Evolutionary conservation across 257 asterid genomes (phyloP).

Genomic region (Solanum paucissectum): DNA sequence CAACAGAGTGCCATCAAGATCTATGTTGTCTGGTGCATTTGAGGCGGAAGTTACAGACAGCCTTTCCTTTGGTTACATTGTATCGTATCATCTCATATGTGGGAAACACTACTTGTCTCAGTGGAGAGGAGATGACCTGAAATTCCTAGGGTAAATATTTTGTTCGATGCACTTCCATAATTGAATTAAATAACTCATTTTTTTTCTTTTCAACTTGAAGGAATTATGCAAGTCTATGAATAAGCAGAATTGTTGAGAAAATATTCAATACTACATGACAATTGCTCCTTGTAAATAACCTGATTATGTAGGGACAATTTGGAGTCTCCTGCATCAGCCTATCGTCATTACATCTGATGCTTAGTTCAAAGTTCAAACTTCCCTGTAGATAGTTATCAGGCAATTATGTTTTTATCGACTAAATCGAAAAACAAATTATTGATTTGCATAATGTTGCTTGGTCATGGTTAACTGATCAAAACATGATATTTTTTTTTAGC

Average conservation of each 20-base stretch:
- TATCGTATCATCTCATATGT: neutral
- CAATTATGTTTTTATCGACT: neutral
- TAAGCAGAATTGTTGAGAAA: neutral
- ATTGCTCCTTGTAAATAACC: neutral
- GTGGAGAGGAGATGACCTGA: neutral
- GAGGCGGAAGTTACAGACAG: neutral
- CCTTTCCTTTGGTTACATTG: neutral
- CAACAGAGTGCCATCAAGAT: neutral
- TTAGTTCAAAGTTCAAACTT: neutral
- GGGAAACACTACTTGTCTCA: neutral
- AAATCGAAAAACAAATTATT: neutral
- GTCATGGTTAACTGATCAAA: neutral
- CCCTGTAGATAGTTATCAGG: neutral
- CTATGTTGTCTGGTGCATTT: neutral
- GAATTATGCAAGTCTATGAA: neutral
- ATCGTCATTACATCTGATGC: neutral
- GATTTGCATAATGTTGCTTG: neutral
- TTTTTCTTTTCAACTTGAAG: neutral
- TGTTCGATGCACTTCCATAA: neutral
- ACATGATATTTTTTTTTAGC: neutral
- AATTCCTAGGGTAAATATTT: neutral
- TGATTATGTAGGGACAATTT: neutral
- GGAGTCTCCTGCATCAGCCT: neutral
- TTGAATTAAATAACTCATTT: neutral
- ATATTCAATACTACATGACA: neutral